Percentiles rank a stretch among this genome's conserved stretches.
Evolutionary conservation across 2,329 filamentous ascomycete genomes (phyloP).

Genomic region (Ophiognomonia clavigignenti-juglandacearum): DNA sequence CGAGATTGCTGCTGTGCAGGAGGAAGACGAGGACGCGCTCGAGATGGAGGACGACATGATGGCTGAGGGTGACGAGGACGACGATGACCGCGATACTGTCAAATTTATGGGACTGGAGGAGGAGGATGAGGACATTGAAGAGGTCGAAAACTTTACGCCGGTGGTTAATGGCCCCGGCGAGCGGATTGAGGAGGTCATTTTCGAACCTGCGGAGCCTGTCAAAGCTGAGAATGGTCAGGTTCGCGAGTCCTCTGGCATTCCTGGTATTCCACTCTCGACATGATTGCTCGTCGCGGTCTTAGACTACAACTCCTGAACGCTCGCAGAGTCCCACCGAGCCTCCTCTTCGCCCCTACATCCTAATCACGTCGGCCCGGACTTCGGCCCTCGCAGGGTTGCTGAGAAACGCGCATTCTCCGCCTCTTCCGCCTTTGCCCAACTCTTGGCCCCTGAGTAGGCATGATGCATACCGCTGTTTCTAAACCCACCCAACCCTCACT

Average conservation of each 20-base stretch:
- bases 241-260: background rate
- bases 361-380: no score
- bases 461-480: no score
- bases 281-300: no score
- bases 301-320: no score
- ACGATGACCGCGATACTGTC: slow-evolving; percentile 39
- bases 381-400: no score
- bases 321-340: no score
- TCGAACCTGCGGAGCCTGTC: slow-evolving; percentile 12
- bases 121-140: slow-evolving; percentile 42
- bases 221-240: background rate
- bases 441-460: no score
- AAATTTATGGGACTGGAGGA: slow-evolving; percentile 45
- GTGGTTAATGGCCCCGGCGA: slow-evolving; percentile 16
- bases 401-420: no score
- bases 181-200: slow-evolving; percentile 16
- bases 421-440: no score
- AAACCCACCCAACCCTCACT: no score
- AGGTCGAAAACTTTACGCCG: slow-evolving; percentile 17
- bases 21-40: slow-evolving; percentile 51
- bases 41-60: slow-evolving; percentile 20
- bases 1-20: slow-evolving; percentile 64
- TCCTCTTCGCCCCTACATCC: no score
- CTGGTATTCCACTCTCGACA: background rate
- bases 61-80: slow-evolving; percentile 26